A percentile compares a stretch with the other conserved stretches of the same genome.
Evolutionary conservation across 306 rosid genomes (phyloP).

Genomic region (Lotus japonicus): DNA sequence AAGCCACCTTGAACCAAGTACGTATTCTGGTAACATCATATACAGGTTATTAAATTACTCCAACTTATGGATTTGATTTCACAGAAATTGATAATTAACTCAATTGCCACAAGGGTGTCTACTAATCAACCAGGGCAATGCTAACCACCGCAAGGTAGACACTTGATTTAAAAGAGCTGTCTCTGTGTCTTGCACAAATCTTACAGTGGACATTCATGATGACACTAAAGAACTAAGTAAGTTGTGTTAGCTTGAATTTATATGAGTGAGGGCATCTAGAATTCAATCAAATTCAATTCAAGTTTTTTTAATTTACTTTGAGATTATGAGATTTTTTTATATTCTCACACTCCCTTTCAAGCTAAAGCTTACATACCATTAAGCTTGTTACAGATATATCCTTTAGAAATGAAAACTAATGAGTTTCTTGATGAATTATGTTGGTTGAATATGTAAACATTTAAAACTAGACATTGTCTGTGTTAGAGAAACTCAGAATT

Average conservation of each 20-base stretch:
- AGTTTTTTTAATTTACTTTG: too few relatives aligned
- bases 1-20: slow-evolving; percentile 91
- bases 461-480: too few relatives aligned
- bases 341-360: too few relatives aligned
- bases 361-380: too few relatives aligned
- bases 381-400: too few relatives aligned
- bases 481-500: too few relatives aligned
- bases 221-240: neutral
- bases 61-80: neutral
- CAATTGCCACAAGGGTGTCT: neutral
- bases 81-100: neutral
- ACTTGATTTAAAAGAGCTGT: neutral
- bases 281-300: too few relatives aligned
- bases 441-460: too few relatives aligned
- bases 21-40: slow-evolving; percentile 58
- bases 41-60: neutral
- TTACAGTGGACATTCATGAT: neutral
- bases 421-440: too few relatives aligned
- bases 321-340: too few relatives aligned
- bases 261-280: neutral
- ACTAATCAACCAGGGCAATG: slow-evolving; percentile 9
- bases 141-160: neutral
- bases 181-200: neutral
- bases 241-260: neutral
- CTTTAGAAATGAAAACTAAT: too few relatives aligned